Conservation (phyloP, 768 basidiomycete genomes). For the Nevesoporus exiguus region DNA sequence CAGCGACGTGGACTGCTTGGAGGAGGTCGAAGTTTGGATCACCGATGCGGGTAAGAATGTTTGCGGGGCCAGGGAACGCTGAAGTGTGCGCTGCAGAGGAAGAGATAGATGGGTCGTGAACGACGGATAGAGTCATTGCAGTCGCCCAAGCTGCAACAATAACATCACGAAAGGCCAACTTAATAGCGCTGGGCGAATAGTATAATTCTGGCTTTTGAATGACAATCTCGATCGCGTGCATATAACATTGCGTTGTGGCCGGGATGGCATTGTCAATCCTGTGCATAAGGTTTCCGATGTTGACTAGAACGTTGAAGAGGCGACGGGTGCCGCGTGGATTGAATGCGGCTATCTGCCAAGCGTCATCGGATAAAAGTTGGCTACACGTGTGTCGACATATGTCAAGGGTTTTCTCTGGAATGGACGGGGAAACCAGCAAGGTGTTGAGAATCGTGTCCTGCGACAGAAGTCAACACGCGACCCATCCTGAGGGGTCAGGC, state of each 20-base stretch:
- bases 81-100: slow-evolving; percentile 18
- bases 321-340: slow-evolving; percentile 37
- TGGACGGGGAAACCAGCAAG: slow-evolving; percentile 24
- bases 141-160: slow-evolving; percentile 38
- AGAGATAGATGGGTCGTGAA: slow-evolving; percentile 21
- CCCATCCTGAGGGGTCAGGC: slow-evolving; percentile 9
- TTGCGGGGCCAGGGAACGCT: slow-evolving; percentile 21
- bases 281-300: slow-evolving; percentile 37
- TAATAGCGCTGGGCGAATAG: slow-evolving; percentile 11
- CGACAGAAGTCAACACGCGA: slow-evolving; percentile 11
- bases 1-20: slow-evolving; percentile 33
- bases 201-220: slow-evolving; percentile 31
- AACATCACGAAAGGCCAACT: slow-evolving; percentile 37
- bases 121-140: slow-evolving; percentile 30
- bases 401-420: slow-evolving; percentile 31
- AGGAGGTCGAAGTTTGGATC: slow-evolving; percentile 37
- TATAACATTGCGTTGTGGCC: slow-evolving; percentile 36
- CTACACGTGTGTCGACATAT: slow-evolving; percentile 32
- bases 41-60: slow-evolving; percentile 24
- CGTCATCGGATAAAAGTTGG: slow-evolving; percentile 29
- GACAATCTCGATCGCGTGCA: slow-evolving; percentile 41
- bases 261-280: slow-evolving; percentile 26
- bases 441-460: slow-evolving; percentile 26
- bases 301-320: slow-evolving; percentile 44
- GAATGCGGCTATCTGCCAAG: slow-evolving; percentile 19